These are phyloP conservation scores for Ustilaginoidea virens DNA, from an alignment of 2,329 filamentous ascomycete species.

Conservation along the genomic window DNA sequence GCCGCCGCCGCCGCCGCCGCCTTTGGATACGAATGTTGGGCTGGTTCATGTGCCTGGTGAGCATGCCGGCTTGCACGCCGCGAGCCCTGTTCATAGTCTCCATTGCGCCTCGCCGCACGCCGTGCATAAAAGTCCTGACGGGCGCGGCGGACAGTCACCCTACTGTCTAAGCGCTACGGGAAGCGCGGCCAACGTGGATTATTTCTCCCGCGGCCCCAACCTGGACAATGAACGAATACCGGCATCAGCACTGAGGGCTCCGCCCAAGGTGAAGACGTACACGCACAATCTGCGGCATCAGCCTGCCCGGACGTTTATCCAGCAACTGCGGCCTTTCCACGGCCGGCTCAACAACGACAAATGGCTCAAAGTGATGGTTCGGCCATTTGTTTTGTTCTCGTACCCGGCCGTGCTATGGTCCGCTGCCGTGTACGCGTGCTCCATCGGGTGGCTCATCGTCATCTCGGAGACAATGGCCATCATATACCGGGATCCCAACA, in stretches of 20 bases:
- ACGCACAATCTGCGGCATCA: conserved; percentile 53
- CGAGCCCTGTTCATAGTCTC: conserved; percentile 2
- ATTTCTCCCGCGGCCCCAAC: conserved; percentile 14
- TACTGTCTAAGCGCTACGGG: conserved; percentile 4
- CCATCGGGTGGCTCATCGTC: conserved; percentile 90
- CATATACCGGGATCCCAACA: conserved; percentile 54
- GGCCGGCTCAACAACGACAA: conserved; percentile 64
- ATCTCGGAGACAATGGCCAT: conserved; percentile 74
- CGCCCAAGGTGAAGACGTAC: conserved; percentile 36
- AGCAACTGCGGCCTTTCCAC: conserved; percentile 63
- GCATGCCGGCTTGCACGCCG: conserved; percentile 1
- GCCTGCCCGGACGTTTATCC: conserved; percentile 53
- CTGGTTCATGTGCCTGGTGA: conserved; percentile 3
- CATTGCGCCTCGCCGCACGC: conserved; percentile 2
- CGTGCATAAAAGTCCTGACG: conserved; percentile 1
- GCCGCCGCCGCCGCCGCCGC: neutral
- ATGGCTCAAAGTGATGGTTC: conserved; percentile 62
- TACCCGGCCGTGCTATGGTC: conserved; percentile 90
- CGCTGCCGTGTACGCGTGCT: conserved; percentile 67
- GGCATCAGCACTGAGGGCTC: conserved; percentile 16
- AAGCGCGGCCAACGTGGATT: conserved; percentile 10
- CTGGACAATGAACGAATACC: conserved; percentile 28
- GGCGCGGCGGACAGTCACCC: conserved; percentile 1
- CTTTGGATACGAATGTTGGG: conserved; percentile 5
- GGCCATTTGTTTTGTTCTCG: conserved; percentile 73